Conservation (phyloP, 176 grass and related monocot genomes). For the Aegilops longissima region DNA sequence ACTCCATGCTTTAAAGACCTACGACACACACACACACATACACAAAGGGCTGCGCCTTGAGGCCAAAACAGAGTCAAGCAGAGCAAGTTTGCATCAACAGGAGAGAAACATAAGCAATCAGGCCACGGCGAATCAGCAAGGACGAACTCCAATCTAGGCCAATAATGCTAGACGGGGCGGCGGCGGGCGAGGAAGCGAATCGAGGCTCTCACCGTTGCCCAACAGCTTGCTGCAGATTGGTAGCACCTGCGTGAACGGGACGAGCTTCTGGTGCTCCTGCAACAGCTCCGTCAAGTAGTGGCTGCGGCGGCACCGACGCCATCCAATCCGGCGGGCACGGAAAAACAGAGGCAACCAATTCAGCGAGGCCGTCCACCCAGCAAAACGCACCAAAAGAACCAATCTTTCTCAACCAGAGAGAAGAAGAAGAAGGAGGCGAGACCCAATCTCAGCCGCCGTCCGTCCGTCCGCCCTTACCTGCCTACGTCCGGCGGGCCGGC, state of each 20-base stretch:
- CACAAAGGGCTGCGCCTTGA: neutral
- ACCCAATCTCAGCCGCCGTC: slow-evolving; percentile 22
- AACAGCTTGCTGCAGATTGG: slow-evolving; percentile 82
- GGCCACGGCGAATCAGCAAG: neutral
- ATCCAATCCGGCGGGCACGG: slow-evolving; percentile 13
- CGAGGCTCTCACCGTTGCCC: slow-evolving; percentile 55
- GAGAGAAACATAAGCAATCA: neutral
- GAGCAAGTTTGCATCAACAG: neutral
- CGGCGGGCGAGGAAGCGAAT: neutral
- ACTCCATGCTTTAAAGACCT: slow-evolving; percentile 3
- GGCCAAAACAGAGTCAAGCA: neutral
- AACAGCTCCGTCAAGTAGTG: slow-evolving; percentile 85
- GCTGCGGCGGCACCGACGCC: slow-evolving; percentile 37
- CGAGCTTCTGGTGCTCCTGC: slow-evolving; percentile 84
- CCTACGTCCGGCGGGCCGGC: slow-evolving; percentile 47
- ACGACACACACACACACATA: too few species aligned
- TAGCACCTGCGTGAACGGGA: slow-evolving; percentile 89
- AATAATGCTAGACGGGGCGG: slow-evolving; percentile 25
- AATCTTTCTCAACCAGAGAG: slow-evolving; percentile 10
- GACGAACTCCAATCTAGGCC: slow-evolving; percentile 16
- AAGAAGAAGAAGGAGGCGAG: neutral
- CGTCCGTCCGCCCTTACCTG: slow-evolving; percentile 35
- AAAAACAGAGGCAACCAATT: slow-evolving; percentile 19
- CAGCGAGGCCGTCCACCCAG: slow-evolving; percentile 6
- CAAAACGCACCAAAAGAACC: neutral